Base-by-base conservation (phyloP, 352 stramenopile species). In the Peronosclerospora sorghi region DNA sequence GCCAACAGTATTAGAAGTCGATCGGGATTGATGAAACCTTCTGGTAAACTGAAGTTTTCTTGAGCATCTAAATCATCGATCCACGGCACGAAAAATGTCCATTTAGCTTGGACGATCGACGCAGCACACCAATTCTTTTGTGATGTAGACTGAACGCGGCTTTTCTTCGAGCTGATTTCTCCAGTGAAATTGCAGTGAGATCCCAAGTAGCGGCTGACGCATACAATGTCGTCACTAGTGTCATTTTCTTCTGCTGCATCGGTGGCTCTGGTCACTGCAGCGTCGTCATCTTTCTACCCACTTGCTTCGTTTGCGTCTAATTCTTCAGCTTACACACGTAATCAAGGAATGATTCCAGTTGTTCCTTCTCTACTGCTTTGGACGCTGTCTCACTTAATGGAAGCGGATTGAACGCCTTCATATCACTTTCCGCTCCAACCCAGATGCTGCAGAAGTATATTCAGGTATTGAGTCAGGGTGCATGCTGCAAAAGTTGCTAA, bases 51-150 rank as follows among this genome's bases (percentile, higher is more conserved):
- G 45, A 86, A 86, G 19, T 67, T 67, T 36, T 88, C 70, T 4
- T 77, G 50, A 0, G 59, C 38, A 40, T 88, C 73, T 9, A 84
- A 34, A 45, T 80, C 62, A 49, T 86, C 67, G 6, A 87, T 41
- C 78, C 78, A 95, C 19, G 81, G 81, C 8, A 88, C 61, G 43
- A 91, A 94, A 95, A 32, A 35, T 86, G 69, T 6, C 59, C 77
- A 46, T 95, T 93, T 48, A 95, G 90, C 41, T 64, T 57, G 3
- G 80, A 92, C 8, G 83, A 93, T 3, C 75, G 67, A 4, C 74
- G 70, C 19, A 94, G 59, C 27, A 94, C 78, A 30, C 70, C 14
- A 88, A 53, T 41, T 94, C 82, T 37, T 77, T 60, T 0, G 43
- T 37, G 0, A 73, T 75, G 54, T 89, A 89, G 5, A 49, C 62